Evolutionary conservation across 1,139 yeast species (phyloP).

Genomic region (Geotrichum armillariae): DNA sequence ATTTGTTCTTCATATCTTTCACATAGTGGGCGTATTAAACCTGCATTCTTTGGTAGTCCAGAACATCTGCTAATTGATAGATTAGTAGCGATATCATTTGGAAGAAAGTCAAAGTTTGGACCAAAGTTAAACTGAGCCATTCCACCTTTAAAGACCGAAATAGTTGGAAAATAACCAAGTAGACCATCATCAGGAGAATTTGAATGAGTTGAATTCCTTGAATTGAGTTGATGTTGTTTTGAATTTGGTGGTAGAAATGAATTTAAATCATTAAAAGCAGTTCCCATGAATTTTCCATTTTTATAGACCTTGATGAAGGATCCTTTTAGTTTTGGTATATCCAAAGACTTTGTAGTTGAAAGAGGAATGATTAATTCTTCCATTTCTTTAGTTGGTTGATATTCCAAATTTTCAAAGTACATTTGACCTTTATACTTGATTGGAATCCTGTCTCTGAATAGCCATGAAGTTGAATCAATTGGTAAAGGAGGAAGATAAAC

Average conservation of each 20-base stretch:
- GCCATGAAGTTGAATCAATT: too few relatives aligned
- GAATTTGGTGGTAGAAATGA: slow-evolving; percentile 80
- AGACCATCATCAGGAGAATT: slow-evolving; percentile 64
- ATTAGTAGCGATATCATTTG: slow-evolving; percentile 35
- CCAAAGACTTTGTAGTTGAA: slow-evolving; percentile 34
- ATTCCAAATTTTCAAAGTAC: slow-evolving; percentile 86
- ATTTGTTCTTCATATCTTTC: slow-evolving; percentile 68
- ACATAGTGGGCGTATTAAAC: slow-evolving; percentile 50
- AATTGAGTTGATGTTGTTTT: slow-evolving; percentile 30
- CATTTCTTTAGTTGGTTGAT: slow-evolving; percentile 72
- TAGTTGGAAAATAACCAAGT: slow-evolving; percentile 88
- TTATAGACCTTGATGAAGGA: slow-evolving; percentile 68
- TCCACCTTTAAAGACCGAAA: slow-evolving; percentile 82
- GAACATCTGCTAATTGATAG: slow-evolving; percentile 47
- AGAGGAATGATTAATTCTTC: slow-evolving; percentile 38
- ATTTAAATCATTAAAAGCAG: slow-evolving; percentile 64
- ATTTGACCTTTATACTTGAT: slow-evolving; percentile 76
- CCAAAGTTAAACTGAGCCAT: slow-evolving; percentile 69
- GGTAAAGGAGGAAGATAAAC: slow-evolving; percentile 60
- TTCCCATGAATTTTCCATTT: slow-evolving; percentile 70
- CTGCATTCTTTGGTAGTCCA: slow-evolving; percentile 32
- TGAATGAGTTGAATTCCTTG: slow-evolving; percentile 14
- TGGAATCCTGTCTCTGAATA: slow-evolving; percentile 76
- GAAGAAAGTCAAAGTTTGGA: slow-evolving; percentile 55
- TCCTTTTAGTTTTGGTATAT: slow-evolving; percentile 45